phyloP scores from a whole-genome alignment of 2,329 filamentous ascomycete genomes.

The Aspergillus sp. region DNA sequence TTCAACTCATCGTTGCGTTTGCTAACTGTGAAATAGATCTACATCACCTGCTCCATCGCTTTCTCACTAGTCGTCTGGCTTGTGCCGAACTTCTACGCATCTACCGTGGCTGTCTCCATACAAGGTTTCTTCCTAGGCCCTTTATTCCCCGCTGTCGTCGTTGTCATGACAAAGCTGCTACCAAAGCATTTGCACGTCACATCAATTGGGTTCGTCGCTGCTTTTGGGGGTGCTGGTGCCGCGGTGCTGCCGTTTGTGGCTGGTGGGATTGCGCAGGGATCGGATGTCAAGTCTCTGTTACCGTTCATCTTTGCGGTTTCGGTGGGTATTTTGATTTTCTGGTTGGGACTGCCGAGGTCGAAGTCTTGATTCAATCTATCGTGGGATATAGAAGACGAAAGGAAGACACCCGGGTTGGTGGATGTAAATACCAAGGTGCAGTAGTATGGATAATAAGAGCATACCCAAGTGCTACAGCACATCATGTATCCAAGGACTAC shows the following conservation, averaged over 20 bases:
- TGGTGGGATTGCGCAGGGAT: conserved; percentile 50
- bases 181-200: conserved; percentile 71
- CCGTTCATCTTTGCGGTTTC: conserved; percentile 49
- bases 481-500: no score
- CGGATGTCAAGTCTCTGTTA: conserved; percentile 59
- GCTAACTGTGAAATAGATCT: conserved; percentile 37
- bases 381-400: no score
- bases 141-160: conserved; percentile 73
- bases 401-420: no score
- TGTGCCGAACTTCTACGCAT: conserved; percentile 71
- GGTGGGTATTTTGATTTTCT: conserved; percentile 50
- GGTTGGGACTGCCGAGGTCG: conserved; percentile 33
- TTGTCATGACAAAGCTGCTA: conserved; percentile 70
- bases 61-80: conserved; percentile 78
- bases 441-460: no score
- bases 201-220: conserved; percentile 76
- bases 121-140: conserved; percentile 79
- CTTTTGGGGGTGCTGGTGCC: conserved; percentile 72
- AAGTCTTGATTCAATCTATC: not conserved
- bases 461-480: no score
- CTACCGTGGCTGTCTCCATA: conserved; percentile 68
- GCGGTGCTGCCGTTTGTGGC: conserved; percentile 43
- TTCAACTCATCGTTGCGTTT: no score
- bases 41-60: conserved; percentile 62
- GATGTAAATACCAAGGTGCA: no score